Percentiles rank a stretch among this genome's conserved stretches.
Evolutionary conservation across 108 stramenopile species (phyloP).

Genomic region (Ochromonas danica): DNA sequence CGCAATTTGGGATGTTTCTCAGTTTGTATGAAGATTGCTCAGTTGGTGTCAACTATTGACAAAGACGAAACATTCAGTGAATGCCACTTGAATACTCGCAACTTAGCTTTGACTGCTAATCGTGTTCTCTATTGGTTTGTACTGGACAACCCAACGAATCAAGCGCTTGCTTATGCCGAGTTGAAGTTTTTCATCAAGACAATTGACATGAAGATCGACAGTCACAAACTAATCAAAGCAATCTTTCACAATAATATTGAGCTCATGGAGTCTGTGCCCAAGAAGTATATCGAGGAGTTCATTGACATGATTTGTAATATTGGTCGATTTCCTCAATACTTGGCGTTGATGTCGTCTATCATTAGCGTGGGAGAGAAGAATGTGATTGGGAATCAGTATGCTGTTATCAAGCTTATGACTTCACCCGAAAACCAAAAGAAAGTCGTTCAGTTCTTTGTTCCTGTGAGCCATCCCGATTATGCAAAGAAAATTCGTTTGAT

Average conservation of each 20-base stretch:
- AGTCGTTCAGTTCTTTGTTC: conserved; percentile 21
- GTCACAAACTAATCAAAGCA: conserved; percentile 34
- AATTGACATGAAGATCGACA: conserved; percentile 35
- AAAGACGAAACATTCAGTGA: not conserved
- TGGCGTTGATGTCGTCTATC: conserved; percentile 33
- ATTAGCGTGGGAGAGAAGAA: conserved; percentile 31
- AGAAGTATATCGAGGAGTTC: conserved; percentile 35
- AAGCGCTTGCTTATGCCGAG: not conserved
- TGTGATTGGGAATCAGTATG: conserved; percentile 35
- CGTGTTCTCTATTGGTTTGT: conserved; percentile 20
- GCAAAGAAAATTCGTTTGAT: conserved; percentile 7
- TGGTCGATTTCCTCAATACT: conserved; percentile 38
- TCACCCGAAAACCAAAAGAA: conserved; percentile 25
- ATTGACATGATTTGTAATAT: conserved; percentile 19
- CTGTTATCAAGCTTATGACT: conserved; percentile 21
- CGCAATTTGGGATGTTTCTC: conserved; percentile 42
- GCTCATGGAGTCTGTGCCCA: conserved; percentile 38
- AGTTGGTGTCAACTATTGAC: conserved; percentile 2
- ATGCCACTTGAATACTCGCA: not conserved
- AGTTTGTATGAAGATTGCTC: not conserved
- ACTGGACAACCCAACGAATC: conserved; percentile 29
- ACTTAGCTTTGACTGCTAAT: conserved; percentile 8
- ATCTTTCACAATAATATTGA: conserved; percentile 38
- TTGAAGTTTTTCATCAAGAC: conserved; percentile 32
- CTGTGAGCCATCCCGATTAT: conserved; percentile 23